Base-by-base conservation (phyloP, 495 filamentous ascomycete genomes). In the Sordaria brevicollis region DNA sequence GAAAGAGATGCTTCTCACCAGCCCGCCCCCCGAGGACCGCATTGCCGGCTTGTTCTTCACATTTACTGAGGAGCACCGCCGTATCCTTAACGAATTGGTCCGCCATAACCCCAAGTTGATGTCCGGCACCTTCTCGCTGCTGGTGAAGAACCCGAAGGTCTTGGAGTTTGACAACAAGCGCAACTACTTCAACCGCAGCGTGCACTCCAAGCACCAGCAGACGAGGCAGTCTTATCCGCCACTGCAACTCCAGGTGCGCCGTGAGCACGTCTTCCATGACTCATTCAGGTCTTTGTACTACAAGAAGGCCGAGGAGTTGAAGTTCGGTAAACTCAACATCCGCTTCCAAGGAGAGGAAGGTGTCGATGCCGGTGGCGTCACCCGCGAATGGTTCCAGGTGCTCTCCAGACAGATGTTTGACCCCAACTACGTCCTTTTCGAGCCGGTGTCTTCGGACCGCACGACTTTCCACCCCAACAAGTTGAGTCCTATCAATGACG, bases 161-260 rank as follows among this genome's bases (percentile, higher is more conserved):
- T 81, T 99, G 65, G 95, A 99, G 74, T 99, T 99, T 75, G 95
- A 99, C 79, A 99, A 98, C 82, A 99, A 99, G 86, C 94, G 96
- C 74, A 97, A 96, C 79, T 99, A 95, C 86, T 99, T 99, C 83
- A 97, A 87, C 79, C 91, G 96, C 57, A 92, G 91, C 72, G 86
- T 99, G 21, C 95, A 98, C 78, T 85, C 88, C 38, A 92, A 94
- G 68, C 87, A 86, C 13, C 89, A 87, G 71, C 88, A 92, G 73
- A 75, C 67, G 29, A 83, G 85, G 17, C 82, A 83, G 35, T 78
- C 83, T 54, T 86, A 83, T 71, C 89, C 90, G 69, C 85, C 96
- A 69, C 84, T 99, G 65, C 94, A 97, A 78, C 87, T 99, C 54
- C 88, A 86, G 72, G 92, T 98, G 67, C 92, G 95, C 71, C 91